Base-by-base conservation (phyloP, 1,139 yeast species). In the Barnettozyma hawaiiensis region DNA sequence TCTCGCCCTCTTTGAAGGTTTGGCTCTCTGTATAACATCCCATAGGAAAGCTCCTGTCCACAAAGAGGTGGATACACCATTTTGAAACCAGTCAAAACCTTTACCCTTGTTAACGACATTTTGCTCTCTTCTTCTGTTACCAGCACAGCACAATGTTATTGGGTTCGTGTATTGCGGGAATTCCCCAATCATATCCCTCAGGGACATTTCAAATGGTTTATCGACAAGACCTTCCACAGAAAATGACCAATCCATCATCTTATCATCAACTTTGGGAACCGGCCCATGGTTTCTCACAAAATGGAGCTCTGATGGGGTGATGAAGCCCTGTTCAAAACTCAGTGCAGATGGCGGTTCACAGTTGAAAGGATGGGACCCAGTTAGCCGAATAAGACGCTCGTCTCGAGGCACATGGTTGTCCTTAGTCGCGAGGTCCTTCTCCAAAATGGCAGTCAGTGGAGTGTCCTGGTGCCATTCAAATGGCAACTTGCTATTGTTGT, bases 1-100 rank as follows among this genome's bases (percentile, higher is more conserved):
- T 18, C 58, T 47, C 3, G 65, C 66, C 3, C 44, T 49, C 27
- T 48, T 51, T 5, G 47, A 41, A 2, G 65, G 65, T 22, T 43
- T 46, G 1, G 64, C 65, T 31, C 36, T 48, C 14, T 42, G 42
- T 5, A 63, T 51, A 15, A 60, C 47, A 47, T 63, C 65, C 40
- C 58, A 49, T 7, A 63, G 44, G 41, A 60, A 47, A 4, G 58
- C 50, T 2, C 67, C 67, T 0, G 66, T 63, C 66, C 66, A 63
- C 22, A 62, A 40, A 0, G 65, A 54, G 5, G 64, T 61, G 1
- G 66, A 63, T 12, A 55, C 54, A 21, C 65, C 67, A 3, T 59
- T 63, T 2, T 65, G 54, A 12, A 65, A 65, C 67, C 67, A 63
- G 40, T 60, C 61, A 49, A 63, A 63, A 10, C 66, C 66, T 11